Evolutionary conservation across 805 yeast genomes (phyloP).

Genomic region (Wickerhamiella allomyrinae): DNA sequence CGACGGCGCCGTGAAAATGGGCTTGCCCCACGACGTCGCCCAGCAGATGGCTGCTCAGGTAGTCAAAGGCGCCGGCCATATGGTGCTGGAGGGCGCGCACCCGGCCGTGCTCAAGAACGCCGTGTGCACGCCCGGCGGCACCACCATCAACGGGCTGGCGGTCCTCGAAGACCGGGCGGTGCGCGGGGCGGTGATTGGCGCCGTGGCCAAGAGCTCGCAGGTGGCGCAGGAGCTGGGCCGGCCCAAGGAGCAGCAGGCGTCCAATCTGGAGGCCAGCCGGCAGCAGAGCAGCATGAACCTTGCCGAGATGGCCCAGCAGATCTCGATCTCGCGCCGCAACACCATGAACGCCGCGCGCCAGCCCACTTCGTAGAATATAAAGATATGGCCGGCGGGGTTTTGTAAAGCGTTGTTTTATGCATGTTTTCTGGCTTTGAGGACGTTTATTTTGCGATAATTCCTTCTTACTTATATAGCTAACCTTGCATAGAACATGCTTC

Average conservation of each 20-base stretch:
- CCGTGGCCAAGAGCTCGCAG: conserved; percentile 82
- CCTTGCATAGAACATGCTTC: too few species aligned
- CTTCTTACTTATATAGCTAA: too few species aligned
- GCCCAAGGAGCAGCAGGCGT: conserved; percentile 4
- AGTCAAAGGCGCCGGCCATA: conserved; percentile 82
- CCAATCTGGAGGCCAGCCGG: conserved; percentile 14
- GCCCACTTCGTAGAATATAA: conserved; percentile 10
- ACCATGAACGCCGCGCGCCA: conserved; percentile 16
- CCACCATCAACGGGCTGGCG: conserved; percentile 89
- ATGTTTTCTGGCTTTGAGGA: too few species aligned
- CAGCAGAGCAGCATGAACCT: conserved; percentile 15
- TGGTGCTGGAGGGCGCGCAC: conserved; percentile 76
- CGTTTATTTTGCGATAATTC: too few species aligned
- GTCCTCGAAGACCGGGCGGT: conserved; percentile 86
- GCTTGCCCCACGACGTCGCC: conserved; percentile 75
- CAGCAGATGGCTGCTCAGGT: conserved; percentile 83
- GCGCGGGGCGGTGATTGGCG: conserved; percentile 74
- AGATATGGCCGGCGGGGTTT: too few species aligned
- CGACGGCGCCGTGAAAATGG: conserved; percentile 92
- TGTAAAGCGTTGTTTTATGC: too few species aligned
- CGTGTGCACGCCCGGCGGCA: conserved; percentile 96
- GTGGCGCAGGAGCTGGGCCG: conserved; percentile 34
- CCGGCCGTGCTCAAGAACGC: conserved; percentile 79
- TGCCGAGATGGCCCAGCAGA: conserved; percentile 20
- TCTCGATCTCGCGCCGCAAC: conserved; percentile 17